Base-by-base conservation (phyloP, 2,329 filamentous ascomycete species). In the Calycina herbarum region DNA sequence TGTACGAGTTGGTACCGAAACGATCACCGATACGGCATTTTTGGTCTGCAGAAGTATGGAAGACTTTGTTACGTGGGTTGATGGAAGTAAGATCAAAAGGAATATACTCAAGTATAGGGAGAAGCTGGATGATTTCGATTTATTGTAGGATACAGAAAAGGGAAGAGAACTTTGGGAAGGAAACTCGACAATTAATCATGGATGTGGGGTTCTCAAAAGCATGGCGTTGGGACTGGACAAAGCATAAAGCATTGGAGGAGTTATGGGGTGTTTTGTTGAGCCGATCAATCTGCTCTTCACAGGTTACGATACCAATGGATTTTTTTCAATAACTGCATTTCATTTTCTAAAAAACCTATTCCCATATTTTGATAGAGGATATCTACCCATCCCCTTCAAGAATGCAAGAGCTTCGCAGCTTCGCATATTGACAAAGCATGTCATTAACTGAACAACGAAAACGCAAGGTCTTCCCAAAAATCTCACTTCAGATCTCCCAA, bases 1-100 rank as follows among this genome's bases (percentile, higher is more conserved):
- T 77, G 93, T 98, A 3, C 84, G 94, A 59, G 93, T 97, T 1
- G 94, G 94, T 13, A 94, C 93, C 0, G 93, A 97, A 75, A 91
- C 94, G 1, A 86, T 97, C 31, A 96, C 92, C 1, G 94, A 98
- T 76, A 89, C 93, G 33, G 94, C 93, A 0, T 97, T 93, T 74
- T 79, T 97, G 62, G 93, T 98, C 7, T 95, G 92, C 45, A 84
- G 94, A 70, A 91, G 88, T 67, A 92, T 96, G 85, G 94, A 98
- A 80, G 94, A 98, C 79, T 97, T 96, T 77, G 91, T 98, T 20
- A 97, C 94, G 0, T 98, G 94, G 94, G 90, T 94, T 10, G 92
- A 96, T 74, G 93, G 92, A 67, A 96, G 92, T 79, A 97, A 97
- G 90, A 94, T 98, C 78, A 97, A 96, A 89, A 86, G 91, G 76